A percentile compares a stretch with the other conserved stretches of the same genome.
These are phyloP conservation scores for Amaranthus tricolor DNA, from an alignment of 179 eudicot genomes.

Conservation along the genomic window DNA sequence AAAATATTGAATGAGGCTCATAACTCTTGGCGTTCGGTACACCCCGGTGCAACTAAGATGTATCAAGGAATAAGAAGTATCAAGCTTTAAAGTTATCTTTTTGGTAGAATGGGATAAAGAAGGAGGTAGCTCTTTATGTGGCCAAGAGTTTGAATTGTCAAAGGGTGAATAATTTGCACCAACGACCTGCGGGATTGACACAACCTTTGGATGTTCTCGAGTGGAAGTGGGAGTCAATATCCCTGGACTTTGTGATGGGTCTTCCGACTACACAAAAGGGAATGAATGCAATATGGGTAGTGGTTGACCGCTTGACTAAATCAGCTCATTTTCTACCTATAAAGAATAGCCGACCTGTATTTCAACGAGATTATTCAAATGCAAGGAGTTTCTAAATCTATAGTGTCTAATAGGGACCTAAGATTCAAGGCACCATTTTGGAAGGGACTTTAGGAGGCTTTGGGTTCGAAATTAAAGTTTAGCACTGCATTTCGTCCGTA, in stretches of 20 bases:
- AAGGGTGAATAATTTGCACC: not conserved
- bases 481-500: not conserved
- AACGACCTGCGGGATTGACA: not conserved
- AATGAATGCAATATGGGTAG: too few species aligned
- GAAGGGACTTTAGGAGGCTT: not conserved
- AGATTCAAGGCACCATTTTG: not conserved
- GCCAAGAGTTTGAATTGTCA: not conserved
- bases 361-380: not conserved
- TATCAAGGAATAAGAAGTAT: too few species aligned
- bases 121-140: not conserved
- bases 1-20: not conserved
- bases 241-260: not conserved
- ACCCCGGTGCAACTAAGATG: not conserved
- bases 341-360: not conserved
- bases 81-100: not conserved
- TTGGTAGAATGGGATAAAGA: not conserved
- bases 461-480: not conserved
- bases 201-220: not conserved
- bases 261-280: not conserved
- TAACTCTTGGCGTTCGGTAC: not conserved
- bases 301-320: constrained; percentile 6
- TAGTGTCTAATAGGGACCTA: not conserved
- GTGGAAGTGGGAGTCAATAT: not conserved
- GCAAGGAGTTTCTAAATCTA: not conserved
- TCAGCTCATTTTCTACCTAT: not conserved